Evolutionary conservation across 2,329 filamentous ascomycete species (phyloP).

Genomic region (Penicillium sp.): DNA sequence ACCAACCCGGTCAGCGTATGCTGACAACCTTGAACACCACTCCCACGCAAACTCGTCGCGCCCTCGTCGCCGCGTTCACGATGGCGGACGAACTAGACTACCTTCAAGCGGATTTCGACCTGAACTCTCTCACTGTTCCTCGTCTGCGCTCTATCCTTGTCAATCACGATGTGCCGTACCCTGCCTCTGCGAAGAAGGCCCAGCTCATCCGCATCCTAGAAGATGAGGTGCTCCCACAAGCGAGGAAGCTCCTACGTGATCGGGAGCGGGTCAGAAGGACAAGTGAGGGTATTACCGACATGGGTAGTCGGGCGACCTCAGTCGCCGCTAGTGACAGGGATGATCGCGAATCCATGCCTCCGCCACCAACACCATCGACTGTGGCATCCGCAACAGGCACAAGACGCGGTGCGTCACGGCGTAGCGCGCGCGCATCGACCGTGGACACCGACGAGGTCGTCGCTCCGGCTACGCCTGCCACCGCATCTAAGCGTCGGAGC

Average conservation of each 20-base stretch:
- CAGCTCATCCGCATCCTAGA: constrained; percentile 83
- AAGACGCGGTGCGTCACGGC: constrained; percentile 52
- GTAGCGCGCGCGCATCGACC: constrained; percentile 47
- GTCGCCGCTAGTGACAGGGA: constrained; percentile 60
- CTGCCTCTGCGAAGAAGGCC: constrained; percentile 85
- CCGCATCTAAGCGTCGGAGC: constrained; percentile 32
- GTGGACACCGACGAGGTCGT: constrained; percentile 36
- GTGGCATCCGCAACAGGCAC: constrained; percentile 56
- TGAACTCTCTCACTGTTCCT: constrained; percentile 77
- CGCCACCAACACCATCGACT: constrained; percentile 49
- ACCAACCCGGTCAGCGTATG: background rate
- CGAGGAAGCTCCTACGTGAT: constrained; percentile 70
- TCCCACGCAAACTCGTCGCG: background rate
- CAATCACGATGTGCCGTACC: constrained; percentile 79
- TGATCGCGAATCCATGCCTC: constrained; percentile 50
- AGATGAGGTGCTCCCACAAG: constrained; percentile 72
- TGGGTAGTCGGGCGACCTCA: constrained; percentile 64
- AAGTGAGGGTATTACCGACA: constrained; percentile 75
- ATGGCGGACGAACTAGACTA: constrained; percentile 69
- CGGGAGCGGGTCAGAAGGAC: constrained; percentile 79
- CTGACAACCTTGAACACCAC: constrained; percentile 6
- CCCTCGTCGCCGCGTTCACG: constrained; percentile 13
- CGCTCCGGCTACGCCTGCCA: constrained; percentile 27
- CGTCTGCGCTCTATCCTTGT: constrained; percentile 88
- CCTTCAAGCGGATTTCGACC: constrained; percentile 81